Evolutionary conservation across 2,329 filamentous ascomycete genomes (phyloP), one percentile per base, ranked within the genome.

Genomic region (Colletotrichum brevisporum): DNA sequence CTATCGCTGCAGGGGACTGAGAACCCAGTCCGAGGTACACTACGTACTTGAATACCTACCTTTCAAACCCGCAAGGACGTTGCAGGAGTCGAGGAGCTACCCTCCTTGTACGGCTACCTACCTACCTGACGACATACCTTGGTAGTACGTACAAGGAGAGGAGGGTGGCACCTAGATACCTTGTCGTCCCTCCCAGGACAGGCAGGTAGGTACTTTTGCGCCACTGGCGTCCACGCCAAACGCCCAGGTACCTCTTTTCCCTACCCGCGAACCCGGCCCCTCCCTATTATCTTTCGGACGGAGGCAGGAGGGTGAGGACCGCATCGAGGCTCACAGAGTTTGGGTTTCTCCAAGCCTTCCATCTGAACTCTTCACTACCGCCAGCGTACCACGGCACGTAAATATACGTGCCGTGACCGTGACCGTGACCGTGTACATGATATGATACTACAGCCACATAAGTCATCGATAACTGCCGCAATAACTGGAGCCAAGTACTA

Each of bases 171-270:
- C 31, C 31, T 10, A 36, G 5, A 10, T 36, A 36, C 58, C 52
- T 27, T 69, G 39, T 36, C 31, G 52, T 43, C 41, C 36, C 24
- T 43, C 48, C 63, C 63, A 43, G 64, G 59, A 68, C 41, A 60
- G 64, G 56, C 66, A 70, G 60, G 63, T 68, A 59, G 56, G 61
- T 70, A 71, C 69, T 71, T 70, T 57, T 65, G 57, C 63, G 56
- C 56, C 55, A 62, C 58, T 48, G 36, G 45, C 41, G 39, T 26
- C 57, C 53, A 50, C 26, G 53, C 63, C 43, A 52, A 48, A 51
- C 26, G 57, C 45, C 21, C 27, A 52, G 24, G 67, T 70, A 68
- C 47, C 39, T 52, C 53, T 54, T 66, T 15, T 31, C 36, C 36
- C 12, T 26, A n/a, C 58, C 26, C 50, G 52, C 36, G 18, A 55